Conservation (phyloP, 1,284 basidiomycete genomes). For the Pyrrhoderma noxium region DNA sequence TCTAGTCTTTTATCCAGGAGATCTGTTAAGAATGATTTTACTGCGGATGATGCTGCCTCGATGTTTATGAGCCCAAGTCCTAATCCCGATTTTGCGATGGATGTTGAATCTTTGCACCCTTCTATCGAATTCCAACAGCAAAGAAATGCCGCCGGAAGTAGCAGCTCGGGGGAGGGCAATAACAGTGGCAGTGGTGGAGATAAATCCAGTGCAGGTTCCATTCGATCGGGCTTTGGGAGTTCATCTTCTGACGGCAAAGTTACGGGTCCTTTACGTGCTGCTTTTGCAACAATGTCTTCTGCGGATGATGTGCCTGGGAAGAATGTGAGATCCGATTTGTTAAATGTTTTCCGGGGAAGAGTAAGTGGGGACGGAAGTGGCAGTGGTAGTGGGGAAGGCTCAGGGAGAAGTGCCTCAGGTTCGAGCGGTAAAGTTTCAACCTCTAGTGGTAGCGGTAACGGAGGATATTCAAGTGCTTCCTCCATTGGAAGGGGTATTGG, state of each 20-base stretch:
- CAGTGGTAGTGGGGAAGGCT: conserved; percentile 12
- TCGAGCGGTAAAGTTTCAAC: conserved; percentile 2
- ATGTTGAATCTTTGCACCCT: conserved; percentile 11
- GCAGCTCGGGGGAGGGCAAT: conserved; percentile 15
- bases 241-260: conserved; percentile 22
- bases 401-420: conserved; percentile 11
- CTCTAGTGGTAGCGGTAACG: background rate
- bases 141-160: background rate
- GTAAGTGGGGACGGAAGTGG: conserved; percentile 8
- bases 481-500: conserved; percentile 10
- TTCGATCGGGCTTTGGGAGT: conserved; percentile 15
- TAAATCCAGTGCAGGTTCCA: conserved; percentile 11
- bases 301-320: conserved; percentile 10
- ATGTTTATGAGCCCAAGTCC: conserved; percentile 14
- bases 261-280: conserved; percentile 6
- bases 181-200: conserved; percentile 11
- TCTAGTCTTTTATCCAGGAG: background rate
- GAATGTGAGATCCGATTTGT: conserved; percentile 1
- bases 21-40: conserved; percentile 13
- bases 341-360: background rate
- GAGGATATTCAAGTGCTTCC: conserved; percentile 11
- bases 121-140: background rate
- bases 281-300: conserved; percentile 11
- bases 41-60: conserved; percentile 17
- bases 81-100: conserved; percentile 18